Conservation (phyloP, 306 rosid genomes). For the Cyamopsis tetragonoloba region DNA sequence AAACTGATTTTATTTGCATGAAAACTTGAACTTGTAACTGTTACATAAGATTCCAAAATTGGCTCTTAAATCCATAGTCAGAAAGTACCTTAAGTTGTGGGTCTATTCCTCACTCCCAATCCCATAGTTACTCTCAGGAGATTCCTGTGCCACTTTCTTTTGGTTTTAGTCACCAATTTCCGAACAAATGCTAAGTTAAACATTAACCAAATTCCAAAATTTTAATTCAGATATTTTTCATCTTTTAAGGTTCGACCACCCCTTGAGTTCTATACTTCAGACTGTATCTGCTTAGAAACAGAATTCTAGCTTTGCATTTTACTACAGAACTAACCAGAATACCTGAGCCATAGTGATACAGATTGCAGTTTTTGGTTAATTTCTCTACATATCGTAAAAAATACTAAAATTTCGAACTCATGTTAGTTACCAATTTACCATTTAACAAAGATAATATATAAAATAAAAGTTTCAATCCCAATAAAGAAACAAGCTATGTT, state of each 20-base stretch:
- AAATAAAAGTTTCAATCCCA: slow-evolving; percentile 18
- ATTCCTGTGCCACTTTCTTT: background rate
- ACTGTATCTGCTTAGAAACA: background rate
- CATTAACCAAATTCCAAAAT: background rate
- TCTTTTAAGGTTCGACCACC: background rate
- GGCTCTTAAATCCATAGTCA: slow-evolving; percentile 12
- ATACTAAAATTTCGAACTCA: slow-evolving; percentile 21
- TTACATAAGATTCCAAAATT: slow-evolving; percentile 20
- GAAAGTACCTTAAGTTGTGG: background rate
- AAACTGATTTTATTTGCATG: slow-evolving; percentile 25
- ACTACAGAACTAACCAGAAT: slow-evolving; percentile 15
- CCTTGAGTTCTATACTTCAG: background rate
- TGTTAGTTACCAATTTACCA: slow-evolving; percentile 32
- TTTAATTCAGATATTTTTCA: background rate
- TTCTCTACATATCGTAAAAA: slow-evolving; percentile 12
- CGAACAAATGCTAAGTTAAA: background rate
- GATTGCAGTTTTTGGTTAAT: slow-evolving; percentile 1
- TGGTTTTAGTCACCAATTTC: background rate
- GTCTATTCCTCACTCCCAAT: background rate
- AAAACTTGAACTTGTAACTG: slow-evolving; percentile 4
- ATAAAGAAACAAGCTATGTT: slow-evolving; percentile 34
- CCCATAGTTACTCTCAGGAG: slow-evolving; percentile 11
- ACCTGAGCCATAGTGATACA: slow-evolving; percentile 25
- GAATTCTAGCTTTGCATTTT: background rate
- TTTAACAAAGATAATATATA: slow-evolving; percentile 22